Conservation (phyloP, 208 protist genomes). For the Wallacemonas sp. region DNA sequence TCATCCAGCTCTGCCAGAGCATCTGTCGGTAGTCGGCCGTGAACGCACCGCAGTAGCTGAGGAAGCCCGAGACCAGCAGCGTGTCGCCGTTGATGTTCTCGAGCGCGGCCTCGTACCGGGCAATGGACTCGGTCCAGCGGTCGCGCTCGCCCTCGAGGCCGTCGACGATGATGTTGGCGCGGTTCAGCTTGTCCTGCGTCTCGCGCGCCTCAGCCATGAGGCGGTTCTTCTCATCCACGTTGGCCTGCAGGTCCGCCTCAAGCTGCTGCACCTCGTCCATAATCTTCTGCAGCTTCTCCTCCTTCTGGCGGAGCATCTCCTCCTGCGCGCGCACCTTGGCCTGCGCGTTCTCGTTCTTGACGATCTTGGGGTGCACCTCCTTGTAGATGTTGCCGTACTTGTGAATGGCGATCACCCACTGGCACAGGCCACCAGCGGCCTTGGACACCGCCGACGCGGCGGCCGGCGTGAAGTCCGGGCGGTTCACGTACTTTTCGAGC, state of each 20-base stretch:
- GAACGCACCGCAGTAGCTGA: constrained; percentile 98
- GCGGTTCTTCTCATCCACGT: constrained; percentile 92
- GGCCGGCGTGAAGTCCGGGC: constrained; percentile 92
- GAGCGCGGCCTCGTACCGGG: constrained; percentile 87
- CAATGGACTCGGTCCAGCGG: constrained; percentile 96
- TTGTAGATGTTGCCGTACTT: constrained; percentile 96
- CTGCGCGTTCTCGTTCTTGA: constrained; percentile 94
- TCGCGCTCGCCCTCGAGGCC: constrained; percentile 96
- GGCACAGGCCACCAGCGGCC: constrained; percentile 95
- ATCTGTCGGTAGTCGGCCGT: constrained; percentile 92
- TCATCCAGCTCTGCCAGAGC: constrained; percentile 93
- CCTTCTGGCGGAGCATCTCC: constrained; percentile 92
- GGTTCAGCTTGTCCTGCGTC: constrained; percentile 96
- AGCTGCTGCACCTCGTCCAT: constrained; percentile 93
- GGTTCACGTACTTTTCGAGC: constrained; percentile 95
- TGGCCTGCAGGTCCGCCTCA: constrained; percentile 88
- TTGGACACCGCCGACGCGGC: constrained; percentile 93
- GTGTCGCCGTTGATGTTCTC: constrained; percentile 96
- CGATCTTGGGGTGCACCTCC: constrained; percentile 97
- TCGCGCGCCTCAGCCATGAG: constrained; percentile 92
- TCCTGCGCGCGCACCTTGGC: constrained; percentile 94
- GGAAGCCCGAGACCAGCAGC: constrained; percentile 95
- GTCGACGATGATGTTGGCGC: constrained; percentile 96
- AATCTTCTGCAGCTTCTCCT: constrained; percentile 93
- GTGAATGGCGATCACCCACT: constrained; percentile 98